A percentile compares a stretch with the other conserved stretches of the same genome.
These are phyloP conservation scores for Sclerotinia glacialis DNA, from an alignment of 2,329 filamentous ascomycete species.

Conservation along the genomic window DNA sequence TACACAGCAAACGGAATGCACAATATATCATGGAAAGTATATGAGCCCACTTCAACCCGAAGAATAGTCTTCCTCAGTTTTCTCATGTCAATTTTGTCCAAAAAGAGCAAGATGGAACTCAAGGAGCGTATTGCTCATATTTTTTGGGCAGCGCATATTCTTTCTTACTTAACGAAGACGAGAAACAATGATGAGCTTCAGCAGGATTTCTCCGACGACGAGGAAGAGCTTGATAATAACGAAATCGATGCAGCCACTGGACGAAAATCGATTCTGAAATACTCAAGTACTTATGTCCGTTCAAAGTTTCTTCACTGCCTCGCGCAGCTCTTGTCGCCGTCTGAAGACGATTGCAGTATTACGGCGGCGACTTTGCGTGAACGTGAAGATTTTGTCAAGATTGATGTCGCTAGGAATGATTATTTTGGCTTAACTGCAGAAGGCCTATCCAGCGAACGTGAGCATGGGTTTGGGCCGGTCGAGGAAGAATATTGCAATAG, in stretches of 20 bases:
- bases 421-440: too few species aligned
- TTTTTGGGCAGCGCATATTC: constrained; percentile 22
- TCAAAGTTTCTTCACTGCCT: constrained; percentile 12
- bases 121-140: constrained; percentile 20
- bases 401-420: too few species aligned
- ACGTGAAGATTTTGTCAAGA: background rate
- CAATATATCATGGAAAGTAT: too few species aligned
- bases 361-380: constrained; percentile 3
- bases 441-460: too few species aligned
- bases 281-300: background rate
- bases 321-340: constrained; percentile 13
- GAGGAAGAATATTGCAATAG: too few species aligned
- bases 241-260: constrained; percentile 16
- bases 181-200: constrained; percentile 10
- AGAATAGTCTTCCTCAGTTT: too few species aligned
- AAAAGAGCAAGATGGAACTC: background rate
- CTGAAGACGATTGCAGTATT: constrained; percentile 7
- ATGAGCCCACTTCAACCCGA: too few species aligned
- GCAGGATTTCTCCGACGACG: constrained; percentile 5
- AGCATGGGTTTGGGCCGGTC: too few species aligned
- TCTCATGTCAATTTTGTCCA: too few species aligned
- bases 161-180: constrained; percentile 13
- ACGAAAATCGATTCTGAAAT: constrained; percentile 7
- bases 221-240: constrained; percentile 15
- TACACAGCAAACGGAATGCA: too few species aligned